These are phyloP conservation scores for Diplocarpon mali DNA, from an alignment of 2,329 filamentous ascomycete genomes.

Conservation along the genomic window DNA sequence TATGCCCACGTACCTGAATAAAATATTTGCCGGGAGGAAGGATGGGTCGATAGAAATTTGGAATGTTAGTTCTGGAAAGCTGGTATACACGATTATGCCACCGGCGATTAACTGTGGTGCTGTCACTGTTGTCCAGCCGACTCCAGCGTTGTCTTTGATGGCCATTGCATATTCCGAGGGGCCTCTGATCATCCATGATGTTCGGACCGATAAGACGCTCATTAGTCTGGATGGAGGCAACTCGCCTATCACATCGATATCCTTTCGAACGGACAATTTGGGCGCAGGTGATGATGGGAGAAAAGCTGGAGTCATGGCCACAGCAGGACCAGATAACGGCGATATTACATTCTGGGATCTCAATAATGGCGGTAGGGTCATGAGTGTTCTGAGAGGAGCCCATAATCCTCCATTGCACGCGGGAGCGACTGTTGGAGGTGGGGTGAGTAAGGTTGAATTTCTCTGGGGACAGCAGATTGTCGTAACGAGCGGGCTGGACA, in stretches of 20 bases:
- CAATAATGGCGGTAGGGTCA: conserved; percentile 76
- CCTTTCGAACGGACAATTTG: conserved; percentile 80
- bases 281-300: conserved; percentile 82
- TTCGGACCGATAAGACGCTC: conserved; percentile 64
- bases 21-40: conserved; percentile 77
- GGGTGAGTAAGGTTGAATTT: conserved; percentile 82
- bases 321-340: conserved; percentile 64
- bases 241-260: conserved; percentile 65
- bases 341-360: conserved; percentile 96
- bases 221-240: conserved; percentile 59
- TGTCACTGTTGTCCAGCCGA: conserved; percentile 79
- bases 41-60: conserved; percentile 94
- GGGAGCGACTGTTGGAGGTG: conserved; percentile 51
- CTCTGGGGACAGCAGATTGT: conserved; percentile 80
- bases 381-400: conserved; percentile 76
- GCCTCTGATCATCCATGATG: conserved; percentile 67
- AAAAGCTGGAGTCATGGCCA: conserved; percentile 87
- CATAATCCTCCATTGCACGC: conserved; percentile 59
- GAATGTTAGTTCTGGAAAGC: conserved; percentile 87
- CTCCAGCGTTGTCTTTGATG: conserved; percentile 72
- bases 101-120: conserved; percentile 60
- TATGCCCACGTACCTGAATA: conserved; percentile 94
- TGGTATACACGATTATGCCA: conserved; percentile 82
- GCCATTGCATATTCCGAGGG: conserved; percentile 81
- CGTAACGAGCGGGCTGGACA: conserved; percentile 83